A percentile compares a stretch with the other conserved stretches of the same genome.
Evolutionary conservation across 2,329 filamentous ascomycete species (phyloP).

Genomic region (Pseudogymnoascus sp.): DNA sequence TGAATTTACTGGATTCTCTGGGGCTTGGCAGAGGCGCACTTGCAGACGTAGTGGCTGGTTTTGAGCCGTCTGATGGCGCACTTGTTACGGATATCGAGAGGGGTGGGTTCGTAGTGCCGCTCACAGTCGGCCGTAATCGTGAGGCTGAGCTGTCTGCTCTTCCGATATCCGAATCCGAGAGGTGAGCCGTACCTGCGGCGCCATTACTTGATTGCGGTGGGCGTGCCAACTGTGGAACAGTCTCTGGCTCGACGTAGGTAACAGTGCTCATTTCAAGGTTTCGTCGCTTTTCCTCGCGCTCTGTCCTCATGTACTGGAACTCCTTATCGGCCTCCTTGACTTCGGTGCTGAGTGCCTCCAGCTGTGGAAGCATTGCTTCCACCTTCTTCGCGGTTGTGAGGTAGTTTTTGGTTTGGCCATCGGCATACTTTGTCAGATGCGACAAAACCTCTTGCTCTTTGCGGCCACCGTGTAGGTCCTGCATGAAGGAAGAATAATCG

Average conservation of each 20-base stretch:
- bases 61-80: conserved; percentile 44
- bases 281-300: conserved; percentile 88
- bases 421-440: conserved; percentile 87
- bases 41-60: conserved; percentile 35
- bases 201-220: conserved; percentile 24
- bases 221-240: conserved; percentile 36
- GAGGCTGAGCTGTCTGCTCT: conserved; percentile 68
- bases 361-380: conserved; percentile 75
- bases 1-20: conserved; percentile 54
- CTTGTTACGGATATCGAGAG: conserved; percentile 26
- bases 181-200: conserved; percentile 31
- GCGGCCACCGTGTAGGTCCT: conserved; percentile 95
- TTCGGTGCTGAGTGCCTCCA: conserved; percentile 80
- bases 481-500: conserved; percentile 98
- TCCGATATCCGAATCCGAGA: conserved; percentile 56
- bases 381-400: conserved; percentile 78
- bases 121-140: conserved; percentile 48
- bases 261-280: conserved; percentile 82
- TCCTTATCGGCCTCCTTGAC: conserved; percentile 94
- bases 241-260: conserved; percentile 62
- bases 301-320: conserved; percentile 89
- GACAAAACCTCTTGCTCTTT: conserved; percentile 97
- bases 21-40: conserved; percentile 42
- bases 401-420: conserved; percentile 78
- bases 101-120: conserved; percentile 32